Evolutionary conservation across 2,329 filamentous ascomycete genomes (phyloP), one percentile per base, ranked within the genome.

Genomic region (Chaetomium olivaceum): DNA sequence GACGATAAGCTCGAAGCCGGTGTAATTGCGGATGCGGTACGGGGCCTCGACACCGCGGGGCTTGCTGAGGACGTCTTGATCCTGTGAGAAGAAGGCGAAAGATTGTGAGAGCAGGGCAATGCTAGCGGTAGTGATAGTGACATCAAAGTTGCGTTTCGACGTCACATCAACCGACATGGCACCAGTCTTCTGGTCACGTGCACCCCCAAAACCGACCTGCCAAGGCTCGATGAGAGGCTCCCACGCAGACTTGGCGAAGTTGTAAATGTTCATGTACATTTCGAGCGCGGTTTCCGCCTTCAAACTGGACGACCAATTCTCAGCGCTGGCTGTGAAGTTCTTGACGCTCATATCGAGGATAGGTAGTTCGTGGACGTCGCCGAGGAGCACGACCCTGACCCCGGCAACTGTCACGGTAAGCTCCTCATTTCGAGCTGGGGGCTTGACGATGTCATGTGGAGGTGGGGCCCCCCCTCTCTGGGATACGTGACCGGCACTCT

Each of bases 211-310:
- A 2, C 93, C 93, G n/a, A 98, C 83, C 70, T 94, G 89, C 95
- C 95, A 99, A 8, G 96, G 96, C 76, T 99, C 95, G 29, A 99
- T 87, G 39, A 99, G 80, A 3, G 95, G 95, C 76, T 99, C 95
- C 95, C 95, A 99, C 3, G 93, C 92, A 0, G 95, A 99, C 77
- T 99, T 99, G 16, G 95, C 95, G 79, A 99, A 99, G 78, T 99
- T 99, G 82, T 97, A 99, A 29, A 99, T 90, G 73, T 98, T 99
- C 72, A 96, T 87, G 77, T 97, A 97, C 69, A 94, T 92, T 68
- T 97, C 92, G 57, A 99, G 89, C n/a, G 87, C 90, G 0, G 92
- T 91, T 74, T 97, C 92, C 0, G 92, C 94, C 73, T 89, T 93
- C 77, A 99, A 83, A 25, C 89, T 90, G 5, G 89, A 89, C 1